Percentiles rank a stretch among this genome's conserved stretches.
These are phyloP conservation scores for Roridomyces roridus DNA, from an alignment of 768 basidiomycete genomes.

Conservation along the genomic window DNA sequence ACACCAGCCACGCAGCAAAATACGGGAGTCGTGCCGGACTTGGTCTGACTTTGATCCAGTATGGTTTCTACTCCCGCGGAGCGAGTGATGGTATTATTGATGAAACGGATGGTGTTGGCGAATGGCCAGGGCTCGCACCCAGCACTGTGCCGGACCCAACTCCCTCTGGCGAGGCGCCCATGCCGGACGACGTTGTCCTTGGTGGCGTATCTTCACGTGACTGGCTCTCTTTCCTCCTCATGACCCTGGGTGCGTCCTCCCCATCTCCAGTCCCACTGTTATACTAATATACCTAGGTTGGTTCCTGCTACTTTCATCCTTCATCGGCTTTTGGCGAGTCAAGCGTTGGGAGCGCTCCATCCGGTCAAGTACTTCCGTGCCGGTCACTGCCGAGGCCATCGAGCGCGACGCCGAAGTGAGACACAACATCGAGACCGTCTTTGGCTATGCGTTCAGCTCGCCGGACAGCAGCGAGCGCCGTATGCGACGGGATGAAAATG, in stretches of 20 bases:
- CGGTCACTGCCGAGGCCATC: constrained; percentile 51
- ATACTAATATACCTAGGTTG: constrained; percentile 60
- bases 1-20: constrained; percentile 91
- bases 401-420: constrained; percentile 59
- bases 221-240: constrained; percentile 91
- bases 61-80: constrained; percentile 76
- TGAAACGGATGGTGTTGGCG: constrained; percentile 22
- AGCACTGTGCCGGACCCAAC: neutral
- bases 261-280: neutral
- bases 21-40: constrained; percentile 93
- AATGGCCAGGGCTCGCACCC: constrained; percentile 8
- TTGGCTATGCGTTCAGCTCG: constrained; percentile 49
- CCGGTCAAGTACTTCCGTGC: constrained; percentile 44
- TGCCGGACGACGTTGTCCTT: constrained; percentile 31
- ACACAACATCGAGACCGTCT: constrained; percentile 56
- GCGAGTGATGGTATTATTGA: constrained; percentile 27
- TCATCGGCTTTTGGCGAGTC: constrained; percentile 83
- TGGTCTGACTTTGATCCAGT: constrained; percentile 95
- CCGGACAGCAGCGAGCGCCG: constrained; percentile 6
- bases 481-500: constrained; percentile 29
- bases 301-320: constrained; percentile 87
- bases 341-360: constrained; percentile 85
- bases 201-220: constrained; percentile 64
- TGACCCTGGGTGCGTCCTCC: constrained; percentile 72
- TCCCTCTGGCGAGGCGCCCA: constrained; percentile 19